phyloP scores from a whole-genome alignment of 805 yeast genomes.

The Saccharomycopsis babjevae region DNA sequence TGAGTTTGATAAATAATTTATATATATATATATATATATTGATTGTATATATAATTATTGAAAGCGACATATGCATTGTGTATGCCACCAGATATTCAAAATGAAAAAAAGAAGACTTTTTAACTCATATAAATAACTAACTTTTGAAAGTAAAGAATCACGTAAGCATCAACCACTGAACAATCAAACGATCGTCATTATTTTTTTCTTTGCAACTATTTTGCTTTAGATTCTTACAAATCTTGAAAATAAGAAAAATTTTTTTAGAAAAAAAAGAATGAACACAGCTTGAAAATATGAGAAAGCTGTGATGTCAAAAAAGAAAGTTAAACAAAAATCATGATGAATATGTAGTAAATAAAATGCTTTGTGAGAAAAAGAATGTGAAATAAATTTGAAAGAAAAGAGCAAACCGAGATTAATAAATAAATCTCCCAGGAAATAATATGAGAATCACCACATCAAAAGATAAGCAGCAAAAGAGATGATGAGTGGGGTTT shows the following conservation, averaged over 20 bases:
- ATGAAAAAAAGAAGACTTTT: too few relatives aligned
- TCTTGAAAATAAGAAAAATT: too few relatives aligned
- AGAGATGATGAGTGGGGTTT: neutral
- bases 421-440: neutral
- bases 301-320: neutral
- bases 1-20: neutral
- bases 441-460: neutral
- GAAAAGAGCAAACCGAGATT: neutral
- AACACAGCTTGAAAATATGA: neutral
- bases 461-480: neutral
- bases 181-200: too few relatives aligned
- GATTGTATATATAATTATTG: too few relatives aligned
- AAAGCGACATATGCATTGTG: too few relatives aligned
- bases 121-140: too few relatives aligned
- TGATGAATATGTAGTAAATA: neutral
- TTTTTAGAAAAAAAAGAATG: too few relatives aligned
- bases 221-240: too few relatives aligned
- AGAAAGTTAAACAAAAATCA: too few relatives aligned
- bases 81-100: too few relatives aligned
- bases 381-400: neutral
- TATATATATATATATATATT: too few relatives aligned
- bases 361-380: neutral
- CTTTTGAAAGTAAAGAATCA: neutral
- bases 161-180: neutral
- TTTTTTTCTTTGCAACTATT: too few relatives aligned